Conservation (phyloP, 2,329 filamentous ascomycete species). For the Penicillium verrucosum region DNA sequence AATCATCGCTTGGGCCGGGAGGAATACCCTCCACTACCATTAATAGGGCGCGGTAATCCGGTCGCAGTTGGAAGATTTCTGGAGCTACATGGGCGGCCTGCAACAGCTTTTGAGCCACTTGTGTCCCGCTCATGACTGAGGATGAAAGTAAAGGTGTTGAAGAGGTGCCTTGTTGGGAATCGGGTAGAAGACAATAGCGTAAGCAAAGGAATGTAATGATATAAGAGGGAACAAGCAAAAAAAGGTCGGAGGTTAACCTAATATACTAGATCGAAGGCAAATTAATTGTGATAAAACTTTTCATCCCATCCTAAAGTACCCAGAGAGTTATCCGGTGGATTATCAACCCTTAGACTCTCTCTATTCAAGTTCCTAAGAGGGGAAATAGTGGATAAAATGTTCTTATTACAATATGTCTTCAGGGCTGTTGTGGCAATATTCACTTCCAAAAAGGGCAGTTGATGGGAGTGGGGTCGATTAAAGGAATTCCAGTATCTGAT, state of each 20-base stretch:
- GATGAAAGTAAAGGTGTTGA: neutral
- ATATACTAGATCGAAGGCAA: neutral
- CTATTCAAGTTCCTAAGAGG: neutral
- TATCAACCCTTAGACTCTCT: neutral
- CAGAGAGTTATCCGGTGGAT: neutral
- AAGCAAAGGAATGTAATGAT: neutral
- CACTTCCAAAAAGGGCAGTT: neutral
- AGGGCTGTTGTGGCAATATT: neutral
- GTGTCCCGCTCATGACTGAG: neutral
- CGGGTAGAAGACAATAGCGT: neutral
- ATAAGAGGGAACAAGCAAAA: neutral
- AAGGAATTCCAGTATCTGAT: neutral
- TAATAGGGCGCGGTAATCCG: slow-evolving; percentile 39
- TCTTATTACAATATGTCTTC: neutral
- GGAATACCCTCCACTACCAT: slow-evolving; percentile 34
- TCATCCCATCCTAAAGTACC: neutral
- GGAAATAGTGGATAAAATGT: neutral
- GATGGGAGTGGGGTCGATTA: neutral
- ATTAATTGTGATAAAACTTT: neutral
- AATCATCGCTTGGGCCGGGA: slow-evolving; percentile 30
- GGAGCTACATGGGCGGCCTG: slow-evolving; percentile 12
- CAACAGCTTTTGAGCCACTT: neutral
- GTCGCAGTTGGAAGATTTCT: slow-evolving; percentile 35
- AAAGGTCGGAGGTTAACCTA: neutral
- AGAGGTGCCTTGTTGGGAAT: neutral